Base-by-base conservation (phyloP, 2,329 filamentous ascomycete species). In the Ophiostoma pallidulum region DNA sequence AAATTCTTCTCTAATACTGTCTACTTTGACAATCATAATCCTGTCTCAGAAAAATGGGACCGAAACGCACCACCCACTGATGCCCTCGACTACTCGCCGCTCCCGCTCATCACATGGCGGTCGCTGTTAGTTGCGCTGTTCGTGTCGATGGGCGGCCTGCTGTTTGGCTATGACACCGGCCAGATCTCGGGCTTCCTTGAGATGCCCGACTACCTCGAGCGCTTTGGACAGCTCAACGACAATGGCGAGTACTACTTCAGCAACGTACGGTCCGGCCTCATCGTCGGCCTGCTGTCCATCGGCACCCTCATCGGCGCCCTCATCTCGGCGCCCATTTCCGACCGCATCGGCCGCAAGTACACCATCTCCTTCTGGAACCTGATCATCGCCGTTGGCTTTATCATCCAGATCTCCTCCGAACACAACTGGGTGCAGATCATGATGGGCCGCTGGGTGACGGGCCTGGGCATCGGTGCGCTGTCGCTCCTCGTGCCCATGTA, bases 391-490 rank as follows among this genome's bases (percentile, higher is more conserved):
- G 60, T 83, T 48, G 82, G 82, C 54, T 80, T 82, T 56, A 68
- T 82, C 48, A 71, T 85, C 33, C 81, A 86, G 60, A 78, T 86
- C 56, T 71, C 79, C 0, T 74, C 78, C 4, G 64, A 65, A 45
- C 56, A 66, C 19, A 67, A 65, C 35, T 86, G 82, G 82, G 73
- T 81, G 54, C 81, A 84, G 58, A 18, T 53, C 18, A 48, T 77
- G 62, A 69, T 81, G 53, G 83, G 81, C 28, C 72, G 82, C 51
- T 79, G 80, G 65, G 68, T 82, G 24, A 78, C 80, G 31, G 82
- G 82, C 57, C 67, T 86, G 3, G 81, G 82, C 38, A 74, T 86
- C 24, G 83, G 83, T 37, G 80, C 72, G 44, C 68, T 86, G 2
- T 82, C 78, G 0, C 75, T 83, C 29, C 70, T 77, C 31, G 78